Evolutionary conservation across 495 filamentous ascomycete species (phyloP).

Genomic region (Staphylotrichum tortipilum): DNA sequence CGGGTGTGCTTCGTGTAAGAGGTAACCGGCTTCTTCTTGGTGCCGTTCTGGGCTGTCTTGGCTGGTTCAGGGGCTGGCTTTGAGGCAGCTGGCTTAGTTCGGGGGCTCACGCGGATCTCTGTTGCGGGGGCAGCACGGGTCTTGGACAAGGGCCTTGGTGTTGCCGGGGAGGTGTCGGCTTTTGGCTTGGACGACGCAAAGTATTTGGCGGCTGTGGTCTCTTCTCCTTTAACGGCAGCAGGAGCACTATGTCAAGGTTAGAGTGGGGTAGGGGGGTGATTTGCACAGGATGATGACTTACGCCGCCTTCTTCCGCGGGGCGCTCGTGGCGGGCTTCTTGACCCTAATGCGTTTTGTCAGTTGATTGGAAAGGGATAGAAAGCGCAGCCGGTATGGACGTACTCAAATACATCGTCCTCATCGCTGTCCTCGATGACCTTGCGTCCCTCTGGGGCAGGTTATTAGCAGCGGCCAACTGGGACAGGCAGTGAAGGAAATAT

Average conservation of each 20-base stretch:
- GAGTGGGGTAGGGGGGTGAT: too few species aligned
- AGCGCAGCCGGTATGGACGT: conserved; percentile 6
- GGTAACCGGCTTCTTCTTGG: conserved; percentile 25
- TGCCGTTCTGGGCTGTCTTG: conserved; percentile 16
- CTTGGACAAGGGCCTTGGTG: conserved; percentile 29
- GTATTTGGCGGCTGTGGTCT: conserved; percentile 41
- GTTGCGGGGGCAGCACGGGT: conserved; percentile 20
- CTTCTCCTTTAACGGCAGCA: conserved; percentile 34
- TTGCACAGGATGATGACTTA: conserved; percentile 15
- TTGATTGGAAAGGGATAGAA: neutral
- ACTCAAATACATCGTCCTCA: conserved; percentile 51
- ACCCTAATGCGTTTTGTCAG: conserved; percentile 16
- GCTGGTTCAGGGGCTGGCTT: conserved; percentile 16
- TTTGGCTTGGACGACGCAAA: conserved; percentile 39
- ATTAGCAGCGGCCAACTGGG: too few species aligned
- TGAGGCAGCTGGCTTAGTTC: conserved; percentile 25
- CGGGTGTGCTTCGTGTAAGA: conserved; percentile 23
- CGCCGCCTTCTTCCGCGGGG: conserved; percentile 36
- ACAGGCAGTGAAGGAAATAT: conserved; percentile 16
- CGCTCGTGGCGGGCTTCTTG: conserved; percentile 33
- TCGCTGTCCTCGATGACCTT: conserved; percentile 73
- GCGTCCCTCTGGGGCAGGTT: conserved; percentile 55
- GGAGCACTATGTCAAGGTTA: conserved; percentile 3
- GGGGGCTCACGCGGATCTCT: conserved; percentile 34
- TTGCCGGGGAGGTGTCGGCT: conserved; percentile 17